Base-by-base conservation (phyloP, 164 flowering plant species). In the Tetrastigma voinierianum region DNA sequence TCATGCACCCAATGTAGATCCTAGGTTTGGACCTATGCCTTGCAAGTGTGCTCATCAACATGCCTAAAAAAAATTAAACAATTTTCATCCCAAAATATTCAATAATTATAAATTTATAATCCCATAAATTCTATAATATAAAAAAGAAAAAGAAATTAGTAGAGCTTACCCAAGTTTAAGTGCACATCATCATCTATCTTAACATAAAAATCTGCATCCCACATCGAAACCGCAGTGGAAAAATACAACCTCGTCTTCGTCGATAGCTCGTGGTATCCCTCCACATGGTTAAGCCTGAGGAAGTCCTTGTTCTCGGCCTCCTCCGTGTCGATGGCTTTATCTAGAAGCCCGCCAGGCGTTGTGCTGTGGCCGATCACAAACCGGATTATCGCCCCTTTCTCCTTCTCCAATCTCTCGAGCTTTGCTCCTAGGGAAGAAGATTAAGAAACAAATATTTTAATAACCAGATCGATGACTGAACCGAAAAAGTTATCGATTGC, bases 111-210 rank as follows among this genome's bases (percentile, higher is more conserved):
- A n/a, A n/a, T n/a, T n/a, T n/a, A n/a, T n/a, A n/a, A n/a, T n/a
- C n/a, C n/a, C n/a, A n/a, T n/a, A n/a, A n/a, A n/a, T n/a, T n/a
- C n/a, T n/a, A n/a, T n/a, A 25, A 25, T 25, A 25, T 2, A 24
- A 24, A 24, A 24, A 32, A 32, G 6, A 0, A 32, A 32, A 32
- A 32, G 5, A 32, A 32, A 32, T 3, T 32, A 2, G 6, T 2
- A 3, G 40, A 32, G 40, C 40, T 15, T 20, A 83, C 93, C 96
- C 58, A 90, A 59, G 63, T 90, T 93, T 1, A 93, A 53, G 64
- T 93, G 97, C 17, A 93, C 84, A 70, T 93, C 98, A 55, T 93
- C 97, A 59, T 91, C 97, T 6, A 93, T 87, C 79, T 91, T 91
- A 44, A 90, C 78, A 57, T 87, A 91, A 77, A 94, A 91, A 2